Percentiles rank a stretch among this genome's conserved stretches.
These are phyloP conservation scores for Maudiozyma pseudohumilis DNA, from an alignment of 805 yeast genomes.

Conservation along the genomic window DNA sequence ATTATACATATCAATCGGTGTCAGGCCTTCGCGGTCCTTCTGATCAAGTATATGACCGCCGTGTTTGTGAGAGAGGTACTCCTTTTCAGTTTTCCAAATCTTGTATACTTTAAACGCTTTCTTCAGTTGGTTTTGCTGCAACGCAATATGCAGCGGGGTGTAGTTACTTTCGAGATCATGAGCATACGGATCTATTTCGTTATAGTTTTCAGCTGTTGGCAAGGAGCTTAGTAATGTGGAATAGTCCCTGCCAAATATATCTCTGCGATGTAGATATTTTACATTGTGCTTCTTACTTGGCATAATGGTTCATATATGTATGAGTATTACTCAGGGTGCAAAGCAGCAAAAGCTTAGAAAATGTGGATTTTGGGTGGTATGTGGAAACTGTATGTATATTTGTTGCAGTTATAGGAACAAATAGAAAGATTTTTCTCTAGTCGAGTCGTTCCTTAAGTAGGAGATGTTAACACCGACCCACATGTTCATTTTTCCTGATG, in stretches of 20 bases:
- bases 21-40: conserved; percentile 60
- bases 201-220: conserved; percentile 7
- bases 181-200: conserved; percentile 30
- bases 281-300: conserved; percentile 8
- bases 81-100: conserved; percentile 20
- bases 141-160: conserved; percentile 67
- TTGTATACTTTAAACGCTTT: conserved; percentile 24
- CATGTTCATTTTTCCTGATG: too few species aligned
- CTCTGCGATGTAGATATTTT: conserved; percentile 31
- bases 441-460: too few species aligned
- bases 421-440: too few species aligned
- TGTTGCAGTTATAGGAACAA: too few species aligned
- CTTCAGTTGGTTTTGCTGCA: conserved; percentile 23
- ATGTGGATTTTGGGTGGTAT: too few species aligned
- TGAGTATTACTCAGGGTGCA: too few species aligned
- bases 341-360: too few species aligned
- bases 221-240: conserved; percentile 21
- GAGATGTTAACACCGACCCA: too few species aligned
- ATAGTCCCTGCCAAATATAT: conserved; percentile 54
- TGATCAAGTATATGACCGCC: conserved; percentile 30
- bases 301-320: conserved; percentile 7
- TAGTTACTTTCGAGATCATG: conserved; percentile 72
- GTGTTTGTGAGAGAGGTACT: conserved; percentile 12
- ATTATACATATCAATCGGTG: conserved; percentile 59
- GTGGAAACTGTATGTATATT: too few species aligned